Base-by-base conservation (phyloP, 352 stramenopile genomes). In the Phytophthora fragariaefolia region DNA sequence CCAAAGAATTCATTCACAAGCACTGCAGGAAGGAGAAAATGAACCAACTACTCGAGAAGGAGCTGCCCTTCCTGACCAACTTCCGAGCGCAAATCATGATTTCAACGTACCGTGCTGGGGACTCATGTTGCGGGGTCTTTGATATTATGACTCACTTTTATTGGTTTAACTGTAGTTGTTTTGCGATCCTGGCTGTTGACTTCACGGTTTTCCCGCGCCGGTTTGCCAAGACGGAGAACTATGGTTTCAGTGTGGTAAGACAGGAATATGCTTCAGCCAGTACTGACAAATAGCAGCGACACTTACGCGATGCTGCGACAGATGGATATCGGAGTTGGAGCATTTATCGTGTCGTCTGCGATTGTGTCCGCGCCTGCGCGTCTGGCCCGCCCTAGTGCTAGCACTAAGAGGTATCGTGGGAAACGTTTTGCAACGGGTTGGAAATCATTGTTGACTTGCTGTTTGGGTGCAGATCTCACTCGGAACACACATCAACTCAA, bases 271-370 rank as follows among this genome's bases (percentile, higher is more conserved):
- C n/a, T 34, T 24, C 32, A 47, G 13, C 1, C 26, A 30, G 2
- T 15, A 24, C 34, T 40, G n/a, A 15, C 0, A 18, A 23, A 1
- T n/a, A 61, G 4, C 8, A 51, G 15, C 13, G 18, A 20, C 38
- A 45, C 10, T 28, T 63, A 47, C 28, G 2, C n/a, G n/a, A 9
- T 52, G 26, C 51, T 26, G 28, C 23, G 66, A 4, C 68, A 96
- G 74, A 99, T 99, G 98, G 98, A 99, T 76, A 85, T 99, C 53
- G 98, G 98, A 45, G 96, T 98, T 1, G 96, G 94, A 6, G 89
- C 77, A 6, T 99, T 99, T 81, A 91, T 98, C 48, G 84, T 99
- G 32, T 97, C 96, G 18, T 93, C 85, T 0, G 87, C 78, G 18
- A 82, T 93, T 34, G 85, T 88, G 15, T 96, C 89, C 22, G 71